A percentile compares a stretch with the other conserved stretches of the same genome.
phyloP scores from a whole-genome alignment of 352 stramenopile species.

The Bremia lactucae region DNA sequence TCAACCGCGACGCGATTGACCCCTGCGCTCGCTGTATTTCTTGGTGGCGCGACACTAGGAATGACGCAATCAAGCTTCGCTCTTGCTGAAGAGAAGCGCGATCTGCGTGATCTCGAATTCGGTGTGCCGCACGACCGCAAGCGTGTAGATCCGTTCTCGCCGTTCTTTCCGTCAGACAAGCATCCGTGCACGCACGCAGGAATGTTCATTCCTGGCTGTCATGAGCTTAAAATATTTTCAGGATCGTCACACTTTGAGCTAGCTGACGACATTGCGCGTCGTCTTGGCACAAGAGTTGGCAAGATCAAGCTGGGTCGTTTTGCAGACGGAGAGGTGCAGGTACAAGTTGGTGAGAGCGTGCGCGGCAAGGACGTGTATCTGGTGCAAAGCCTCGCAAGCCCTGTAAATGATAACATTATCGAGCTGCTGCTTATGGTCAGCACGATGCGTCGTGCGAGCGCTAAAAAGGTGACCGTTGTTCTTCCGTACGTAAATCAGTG shows the following conservation, averaged over 20 bases:
- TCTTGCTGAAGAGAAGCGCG: slow-evolving; percentile 51
- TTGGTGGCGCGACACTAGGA: slow-evolving; percentile 38
- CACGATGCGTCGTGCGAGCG: slow-evolving; percentile 86
- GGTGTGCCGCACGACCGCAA: slow-evolving; percentile 80
- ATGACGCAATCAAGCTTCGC: slow-evolving; percentile 26
- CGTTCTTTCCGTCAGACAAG: slow-evolving; percentile 85
- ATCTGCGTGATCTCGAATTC: slow-evolving; percentile 80
- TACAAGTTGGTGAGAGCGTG: slow-evolving; percentile 89
- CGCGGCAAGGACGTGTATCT: slow-evolving; percentile 92
- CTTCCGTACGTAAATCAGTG: slow-evolving; percentile 87
- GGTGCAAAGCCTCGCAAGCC: slow-evolving; percentile 86
- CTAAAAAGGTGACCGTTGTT: slow-evolving; percentile 90
- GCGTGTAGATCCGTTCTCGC: slow-evolving; percentile 81
- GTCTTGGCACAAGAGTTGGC: slow-evolving; percentile 78
- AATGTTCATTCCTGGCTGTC: slow-evolving; percentile 88
- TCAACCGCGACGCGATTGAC: slow-evolving; percentile 31
- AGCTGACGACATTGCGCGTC: slow-evolving; percentile 82
- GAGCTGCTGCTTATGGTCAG: slow-evolving; percentile 92
- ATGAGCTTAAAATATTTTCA: slow-evolving; percentile 90
- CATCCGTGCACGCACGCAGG: slow-evolving; percentile 85
- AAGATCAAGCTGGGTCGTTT: slow-evolving; percentile 86
- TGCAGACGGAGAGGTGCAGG: slow-evolving; percentile 87
- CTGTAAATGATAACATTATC: slow-evolving; percentile 92
- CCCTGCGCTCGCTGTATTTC: slow-evolving; percentile 35
- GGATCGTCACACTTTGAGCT: slow-evolving; percentile 87